Conservation (phyloP, 2,329 filamentous ascomycete genomes). For the Ophiostoma perfectum region DNA sequence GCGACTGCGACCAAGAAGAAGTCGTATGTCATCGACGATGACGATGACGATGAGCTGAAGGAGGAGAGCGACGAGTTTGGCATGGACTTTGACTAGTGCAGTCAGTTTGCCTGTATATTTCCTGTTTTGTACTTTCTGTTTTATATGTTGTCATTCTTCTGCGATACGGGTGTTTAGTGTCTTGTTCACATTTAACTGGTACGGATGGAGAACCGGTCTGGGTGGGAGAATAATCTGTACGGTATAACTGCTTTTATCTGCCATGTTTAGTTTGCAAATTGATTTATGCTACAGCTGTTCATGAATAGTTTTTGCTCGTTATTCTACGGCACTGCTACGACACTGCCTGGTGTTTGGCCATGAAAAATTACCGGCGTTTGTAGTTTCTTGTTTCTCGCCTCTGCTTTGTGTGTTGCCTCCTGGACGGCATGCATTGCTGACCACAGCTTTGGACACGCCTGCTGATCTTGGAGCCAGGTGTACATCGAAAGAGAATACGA, state of each 20-base stretch:
- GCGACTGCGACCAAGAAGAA: constrained; percentile 40
- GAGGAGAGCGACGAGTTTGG: constrained; percentile 37
- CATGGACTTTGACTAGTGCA: constrained; percentile 33
- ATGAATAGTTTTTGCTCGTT: too few relatives aligned
- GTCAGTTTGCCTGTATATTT: background rate
- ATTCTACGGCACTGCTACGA: too few relatives aligned
- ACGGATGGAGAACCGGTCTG: constrained; percentile 2
- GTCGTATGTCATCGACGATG: constrained; percentile 37
- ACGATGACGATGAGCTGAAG: constrained; percentile 32
- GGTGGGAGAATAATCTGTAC: constrained; percentile 1
- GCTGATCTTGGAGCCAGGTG: too few relatives aligned
- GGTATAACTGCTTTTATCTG: background rate
- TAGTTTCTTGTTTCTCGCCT: too few relatives aligned
- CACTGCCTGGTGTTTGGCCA: too few relatives aligned
- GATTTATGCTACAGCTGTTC: background rate
- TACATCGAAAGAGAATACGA: background rate
- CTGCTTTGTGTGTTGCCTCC: too few relatives aligned
- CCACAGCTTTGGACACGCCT: too few relatives aligned
- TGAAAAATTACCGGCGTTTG: too few relatives aligned
- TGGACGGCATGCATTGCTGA: too few relatives aligned
- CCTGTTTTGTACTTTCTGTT: constrained; percentile 7
- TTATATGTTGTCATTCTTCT: background rate
- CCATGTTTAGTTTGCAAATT: background rate
- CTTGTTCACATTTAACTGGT: constrained; percentile 24
- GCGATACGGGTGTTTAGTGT: background rate